Evolutionary conservation across 2,329 filamentous ascomycete species (phyloP).

Genomic region (Ceratocystis lukuohia): DNA sequence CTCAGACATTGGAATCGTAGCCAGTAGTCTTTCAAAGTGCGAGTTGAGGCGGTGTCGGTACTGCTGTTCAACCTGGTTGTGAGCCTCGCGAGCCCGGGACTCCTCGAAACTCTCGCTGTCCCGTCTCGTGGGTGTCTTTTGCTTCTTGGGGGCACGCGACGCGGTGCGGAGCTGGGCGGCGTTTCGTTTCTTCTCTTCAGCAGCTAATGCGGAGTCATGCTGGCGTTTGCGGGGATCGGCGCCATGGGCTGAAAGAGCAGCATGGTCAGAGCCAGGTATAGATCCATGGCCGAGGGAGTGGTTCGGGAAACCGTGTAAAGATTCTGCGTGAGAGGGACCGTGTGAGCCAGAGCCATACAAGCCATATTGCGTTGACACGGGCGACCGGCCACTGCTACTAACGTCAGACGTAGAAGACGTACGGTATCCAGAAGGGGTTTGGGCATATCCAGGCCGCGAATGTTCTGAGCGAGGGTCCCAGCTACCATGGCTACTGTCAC

Average conservation of each 20-base stretch:
- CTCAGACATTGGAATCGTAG: conserved; percentile 28
- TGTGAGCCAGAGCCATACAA: conserved; percentile 11
- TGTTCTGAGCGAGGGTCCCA: conserved; percentile 6
- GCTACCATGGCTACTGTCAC: not conserved
- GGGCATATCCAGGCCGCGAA: not conserved
- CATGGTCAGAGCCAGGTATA: not conserved
- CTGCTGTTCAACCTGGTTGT: conserved; percentile 37
- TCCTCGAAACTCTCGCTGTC: conserved; percentile 35
- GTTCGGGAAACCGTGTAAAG: not conserved
- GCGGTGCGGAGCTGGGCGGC: conserved; percentile 21
- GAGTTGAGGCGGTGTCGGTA: conserved; percentile 36
- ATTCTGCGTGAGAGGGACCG: conserved; percentile 9
- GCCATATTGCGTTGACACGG: conserved; percentile 5
- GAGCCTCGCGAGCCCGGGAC: conserved; percentile 25
- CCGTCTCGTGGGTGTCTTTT: conserved; percentile 11
- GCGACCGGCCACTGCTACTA: conserved; percentile 6
- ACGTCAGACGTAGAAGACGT: conserved; percentile 8
- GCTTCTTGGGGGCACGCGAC: conserved; percentile 20
- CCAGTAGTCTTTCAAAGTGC: conserved; percentile 33
- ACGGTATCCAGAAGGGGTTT: conserved; percentile 7
- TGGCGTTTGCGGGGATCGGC: conserved; percentile 14
- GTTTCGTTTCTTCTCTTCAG: conserved; percentile 19
- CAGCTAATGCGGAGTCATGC: conserved; percentile 12
- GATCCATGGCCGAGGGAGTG: not conserved
- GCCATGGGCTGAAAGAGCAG: not conserved